Base-by-base conservation (phyloP, 805 yeast genomes). In the Candida dajiaensis region DNA sequence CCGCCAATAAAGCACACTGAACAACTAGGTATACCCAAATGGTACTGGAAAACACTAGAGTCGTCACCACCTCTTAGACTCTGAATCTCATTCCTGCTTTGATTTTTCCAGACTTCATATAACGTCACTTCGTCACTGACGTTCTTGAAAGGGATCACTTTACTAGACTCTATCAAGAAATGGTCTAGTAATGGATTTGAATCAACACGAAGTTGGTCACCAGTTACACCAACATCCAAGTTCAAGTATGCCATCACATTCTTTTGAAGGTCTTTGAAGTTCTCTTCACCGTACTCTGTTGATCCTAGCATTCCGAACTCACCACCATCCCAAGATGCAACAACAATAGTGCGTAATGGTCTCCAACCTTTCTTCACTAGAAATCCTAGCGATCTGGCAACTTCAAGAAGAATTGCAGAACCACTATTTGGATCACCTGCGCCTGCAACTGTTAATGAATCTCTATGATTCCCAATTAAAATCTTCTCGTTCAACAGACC, bases 261-360 rank as follows among this genome's bases (percentile, higher is more conserved):
- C 36, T 67, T 70, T 41, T 71, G 67, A 31, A 85, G 62, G 26
- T 57, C 57, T 22, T 68, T 58, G 2, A 72, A 67, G 45, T 77
- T 69, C 41, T 79, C 78, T 61, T 85, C 92, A 6, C 83, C 89
- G 68, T 74, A 85, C 56, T 87, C 94, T 0, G 94, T 82, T 0
- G 89, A 80, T 1, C 96, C 96, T 26, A 87, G 53, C 45, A 80
- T 66, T 0, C 85, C 92, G 51, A 76, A 77, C 57, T 82, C 88
- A 53, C 81, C 89, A 31, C 87, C 95, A 64, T 88, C 95, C 89
- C 89, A 88, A 25, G 86, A 80, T 0, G 83, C 83, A 40, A 88
- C 69, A 45, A 78, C 71, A 21, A 88, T 81, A 0, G 89, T 78
- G 56, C 94, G 70, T 43, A 76, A 62, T 11, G 95, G 95, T 56